phyloP scores from a whole-genome alignment of 106 monocot species.

The Platanthera zijinensis region DNA sequence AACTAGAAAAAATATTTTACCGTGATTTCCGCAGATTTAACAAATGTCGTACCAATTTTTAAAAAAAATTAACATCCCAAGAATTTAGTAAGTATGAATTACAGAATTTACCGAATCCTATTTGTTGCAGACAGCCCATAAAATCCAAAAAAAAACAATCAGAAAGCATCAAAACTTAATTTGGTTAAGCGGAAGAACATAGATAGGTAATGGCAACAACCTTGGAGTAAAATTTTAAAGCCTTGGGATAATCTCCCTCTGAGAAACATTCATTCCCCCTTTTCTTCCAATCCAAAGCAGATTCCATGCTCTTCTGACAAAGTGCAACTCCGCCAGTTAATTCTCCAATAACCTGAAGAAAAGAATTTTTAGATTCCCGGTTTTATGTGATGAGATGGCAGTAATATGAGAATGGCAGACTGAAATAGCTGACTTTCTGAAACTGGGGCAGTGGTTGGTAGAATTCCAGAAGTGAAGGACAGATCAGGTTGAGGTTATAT shows the following conservation, averaged over 20 bases:
- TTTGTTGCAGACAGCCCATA: neutral
- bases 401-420: neutral
- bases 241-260: constrained; percentile 44
- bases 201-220: neutral
- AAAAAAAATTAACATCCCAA: too few relatives aligned
- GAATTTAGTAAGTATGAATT: too few relatives aligned
- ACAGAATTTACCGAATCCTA: too few relatives aligned
- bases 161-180: neutral
- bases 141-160: neutral
- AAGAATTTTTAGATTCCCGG: neutral
- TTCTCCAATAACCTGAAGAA: constrained; percentile 52
- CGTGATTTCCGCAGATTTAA: too few relatives aligned
- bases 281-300: constrained; percentile 50
- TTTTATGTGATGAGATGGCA: neutral
- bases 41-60: too few relatives aligned
- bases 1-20: too few relatives aligned
- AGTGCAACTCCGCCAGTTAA: constrained; percentile 60
- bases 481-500: constrained; percentile 33
- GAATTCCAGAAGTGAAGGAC: constrained; percentile 45
- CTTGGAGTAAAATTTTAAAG: constrained; percentile 54
- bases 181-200: neutral
- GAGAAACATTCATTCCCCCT: constrained; percentile 63
- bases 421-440: constrained; percentile 37
- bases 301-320: constrained; percentile 53
- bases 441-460: constrained; percentile 36